phyloP scores from a whole-genome alignment of 139 green algal genomes.

The Desmodesmus armatus region DNA sequence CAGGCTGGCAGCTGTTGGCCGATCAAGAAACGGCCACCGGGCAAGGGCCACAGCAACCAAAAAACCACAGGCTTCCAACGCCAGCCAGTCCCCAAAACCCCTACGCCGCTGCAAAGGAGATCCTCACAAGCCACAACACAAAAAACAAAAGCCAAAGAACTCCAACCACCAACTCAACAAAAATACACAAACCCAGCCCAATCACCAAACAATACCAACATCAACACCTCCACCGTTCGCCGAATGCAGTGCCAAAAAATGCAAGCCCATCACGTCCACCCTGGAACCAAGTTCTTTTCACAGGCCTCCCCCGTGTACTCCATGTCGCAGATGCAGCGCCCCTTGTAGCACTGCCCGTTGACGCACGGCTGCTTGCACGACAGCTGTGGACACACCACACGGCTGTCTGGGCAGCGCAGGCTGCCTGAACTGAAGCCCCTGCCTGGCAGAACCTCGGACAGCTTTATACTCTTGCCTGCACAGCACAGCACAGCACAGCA shows the following conservation, averaged over 20 bases:
- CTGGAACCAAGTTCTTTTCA: neutral
- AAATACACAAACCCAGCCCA: neutral
- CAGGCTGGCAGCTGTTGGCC: no score
- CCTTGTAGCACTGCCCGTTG: neutral
- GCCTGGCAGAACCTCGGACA: slow-evolving; percentile 23
- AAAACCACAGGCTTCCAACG: no score
- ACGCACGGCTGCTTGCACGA: slow-evolving; percentile 10
- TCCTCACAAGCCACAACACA: no score
- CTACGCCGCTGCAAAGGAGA: no score
- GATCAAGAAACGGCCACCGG: no score
- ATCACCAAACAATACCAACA: neutral
- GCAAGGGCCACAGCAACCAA: no score
- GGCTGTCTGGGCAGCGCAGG: slow-evolving; percentile 8
- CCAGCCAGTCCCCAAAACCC: no score
- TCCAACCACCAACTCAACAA: no score
- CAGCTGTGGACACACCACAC: neutral
- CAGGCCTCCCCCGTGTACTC: slow-evolving; percentile 15
- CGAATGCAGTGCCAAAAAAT: no score
- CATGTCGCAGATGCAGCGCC: slow-evolving; percentile 37
- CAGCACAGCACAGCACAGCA: neutral
- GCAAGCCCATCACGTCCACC: slow-evolving; percentile 6
- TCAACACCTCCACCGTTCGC: neutral
- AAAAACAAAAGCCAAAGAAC: no score
- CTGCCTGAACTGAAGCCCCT: slow-evolving; percentile 31
- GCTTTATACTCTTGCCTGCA: neutral